Evolutionary conservation across 768 basidiomycete genomes (phyloP), one percentile per base, ranked within the genome.

Genomic region (Asterophora parasitica): DNA sequence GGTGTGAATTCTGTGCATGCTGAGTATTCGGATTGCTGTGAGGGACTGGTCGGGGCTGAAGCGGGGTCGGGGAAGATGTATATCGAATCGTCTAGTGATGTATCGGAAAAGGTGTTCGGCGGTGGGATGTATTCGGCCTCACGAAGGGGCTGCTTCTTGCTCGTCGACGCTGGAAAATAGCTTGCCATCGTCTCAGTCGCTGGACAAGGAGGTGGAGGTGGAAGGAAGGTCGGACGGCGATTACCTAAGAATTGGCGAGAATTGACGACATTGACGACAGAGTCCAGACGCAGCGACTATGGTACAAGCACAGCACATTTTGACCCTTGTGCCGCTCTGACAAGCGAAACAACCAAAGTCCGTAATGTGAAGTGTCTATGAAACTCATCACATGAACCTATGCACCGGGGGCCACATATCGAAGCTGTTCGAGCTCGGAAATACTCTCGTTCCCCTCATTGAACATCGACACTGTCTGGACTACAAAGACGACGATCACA

Each of bases 121-220:
- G 30, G 15, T 23, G 16, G 17, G 2, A n/a, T 3, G 26, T n/a
- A 27, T 7, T 7, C 39, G 1, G 78, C 74, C 50, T 85, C 84
- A 7, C 82, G 88, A 6, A 87, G 67, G 7, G 78, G 75, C 57
- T 83, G 83, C 63, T 86, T 88, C 64, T 79, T 78, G 43, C 72
- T 72, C 2, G 31, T 32, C 13, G 31, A 43, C 16, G 32, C 30
- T 19, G 28, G 42, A 33, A 43, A 32, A 34, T 43, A 43, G 30
- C 42, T 43, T 12, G 42, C 32, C 42, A 43, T 43, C 32, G 28
- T 34, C 19, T 23, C 23, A 23, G 8, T 8, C 30, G 8, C 9
- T 31, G 8, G 12, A 31, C 30, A 10, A 10, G 30, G 12, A 31
- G 8, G 30, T 31, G 4, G 30, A 2, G 30, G 9, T 2, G 30